These are phyloP conservation scores for Colletotrichum spinosum DNA, from an alignment of 2,329 filamentous ascomycete species.

Conservation along the genomic window DNA sequence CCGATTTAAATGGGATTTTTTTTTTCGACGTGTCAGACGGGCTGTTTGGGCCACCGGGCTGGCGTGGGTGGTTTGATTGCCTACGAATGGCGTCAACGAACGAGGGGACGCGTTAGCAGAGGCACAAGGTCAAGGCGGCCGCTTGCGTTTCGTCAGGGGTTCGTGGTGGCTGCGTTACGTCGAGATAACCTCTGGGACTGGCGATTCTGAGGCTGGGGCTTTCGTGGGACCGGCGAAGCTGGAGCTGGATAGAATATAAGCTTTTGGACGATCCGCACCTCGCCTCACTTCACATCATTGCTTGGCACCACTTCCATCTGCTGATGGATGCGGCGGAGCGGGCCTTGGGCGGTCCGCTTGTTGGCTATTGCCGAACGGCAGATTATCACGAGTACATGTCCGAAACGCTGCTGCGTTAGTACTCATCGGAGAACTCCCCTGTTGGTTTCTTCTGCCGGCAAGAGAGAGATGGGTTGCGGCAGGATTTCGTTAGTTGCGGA, in stretches of 20 bases:
- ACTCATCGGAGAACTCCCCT: background rate
- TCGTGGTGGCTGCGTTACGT: conserved; percentile 17
- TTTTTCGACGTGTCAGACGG: conserved; percentile 11
- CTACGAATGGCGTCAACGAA: background rate
- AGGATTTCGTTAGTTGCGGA: background rate
- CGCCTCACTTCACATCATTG: conserved; percentile 7
- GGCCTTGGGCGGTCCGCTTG: conserved; percentile 13
- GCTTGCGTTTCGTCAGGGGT: conserved; percentile 16
- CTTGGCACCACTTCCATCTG: background rate
- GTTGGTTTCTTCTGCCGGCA: background rate
- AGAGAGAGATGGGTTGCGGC: background rate
- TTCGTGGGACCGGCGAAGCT: background rate
- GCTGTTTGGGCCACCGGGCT: background rate
- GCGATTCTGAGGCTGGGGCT: background rate
- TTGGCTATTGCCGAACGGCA: background rate
- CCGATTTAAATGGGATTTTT: conserved; percentile 3
- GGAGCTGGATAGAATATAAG: conserved; percentile 15
- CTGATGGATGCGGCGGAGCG: background rate
- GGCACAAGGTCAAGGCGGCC: conserved; percentile 13
- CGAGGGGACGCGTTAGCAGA: background rate
- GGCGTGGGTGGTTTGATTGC: conserved; percentile 12
- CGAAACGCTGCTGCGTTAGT: background rate
- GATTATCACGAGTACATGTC: background rate
- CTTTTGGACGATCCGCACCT: conserved; percentile 16
- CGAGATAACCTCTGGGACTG: background rate